A percentile compares a stretch with the other conserved stretches of the same genome.
phyloP scores from a whole-genome alignment of 176 grass and related monocot genomes.

The Carex littledalei region DNA sequence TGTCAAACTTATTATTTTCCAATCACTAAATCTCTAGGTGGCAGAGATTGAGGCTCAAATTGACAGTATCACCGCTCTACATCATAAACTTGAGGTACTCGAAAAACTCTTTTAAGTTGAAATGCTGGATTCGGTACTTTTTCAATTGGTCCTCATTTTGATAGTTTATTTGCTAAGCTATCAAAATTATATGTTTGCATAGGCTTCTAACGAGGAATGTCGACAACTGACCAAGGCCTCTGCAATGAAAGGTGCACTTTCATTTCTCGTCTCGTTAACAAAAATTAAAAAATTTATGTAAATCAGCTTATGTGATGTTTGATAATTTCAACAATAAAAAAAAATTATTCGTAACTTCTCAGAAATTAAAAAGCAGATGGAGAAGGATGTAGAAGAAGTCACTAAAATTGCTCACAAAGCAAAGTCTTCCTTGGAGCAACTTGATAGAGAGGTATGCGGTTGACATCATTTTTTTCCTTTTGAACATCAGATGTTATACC shows the following conservation, averaged over 20 bases:
- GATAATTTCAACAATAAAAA: neutral
- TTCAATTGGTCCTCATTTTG: neutral
- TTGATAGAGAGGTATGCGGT: constrained; percentile 39
- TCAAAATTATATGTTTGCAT: neutral
- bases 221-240: constrained; percentile 35
- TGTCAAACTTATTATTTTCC: neutral
- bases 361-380: constrained; percentile 46
- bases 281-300: neutral
- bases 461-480: neutral
- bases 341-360: neutral
- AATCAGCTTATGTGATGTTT: neutral
- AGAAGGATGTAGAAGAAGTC: constrained; percentile 45
- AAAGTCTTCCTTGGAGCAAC: constrained; percentile 35
- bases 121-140: neutral
- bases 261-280: neutral
- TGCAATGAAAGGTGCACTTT: constrained; percentile 33
- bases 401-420: constrained; percentile 35
- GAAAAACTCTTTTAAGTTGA: neutral
- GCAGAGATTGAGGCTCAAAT: constrained; percentile 41
- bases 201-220: constrained; percentile 40
- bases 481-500: neutral
- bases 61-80: constrained; percentile 24
- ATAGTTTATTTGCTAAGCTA: neutral
- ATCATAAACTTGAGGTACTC: constrained; percentile 36
- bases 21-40: constrained; percentile 23